These are phyloP conservation scores for Panellus pusillus DNA, from an alignment of 768 basidiomycete species.

Conservation along the genomic window DNA sequence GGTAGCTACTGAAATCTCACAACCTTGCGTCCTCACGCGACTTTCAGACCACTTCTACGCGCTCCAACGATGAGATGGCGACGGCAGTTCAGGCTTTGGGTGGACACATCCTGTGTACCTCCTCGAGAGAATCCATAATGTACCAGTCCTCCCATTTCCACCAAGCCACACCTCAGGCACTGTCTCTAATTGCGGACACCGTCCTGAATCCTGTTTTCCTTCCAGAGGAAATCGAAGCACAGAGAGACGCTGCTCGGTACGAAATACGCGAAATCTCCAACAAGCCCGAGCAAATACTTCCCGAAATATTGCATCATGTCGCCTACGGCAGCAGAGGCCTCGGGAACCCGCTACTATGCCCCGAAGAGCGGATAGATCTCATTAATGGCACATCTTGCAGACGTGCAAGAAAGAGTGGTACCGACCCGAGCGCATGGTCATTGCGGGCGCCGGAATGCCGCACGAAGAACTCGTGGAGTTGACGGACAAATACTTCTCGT, in stretches of 20 bases:
- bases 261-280: constrained; percentile 84
- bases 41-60: constrained; percentile 67
- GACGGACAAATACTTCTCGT: constrained; percentile 80
- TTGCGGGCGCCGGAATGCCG: constrained; percentile 90
- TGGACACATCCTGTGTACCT: constrained; percentile 89
- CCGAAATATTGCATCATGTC: constrained; percentile 84
- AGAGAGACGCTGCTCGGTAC: constrained; percentile 85
- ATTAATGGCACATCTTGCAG: constrained; percentile 66
- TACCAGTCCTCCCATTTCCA: constrained; percentile 97
- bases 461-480: constrained; percentile 89
- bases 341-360: constrained; percentile 90
- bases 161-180: constrained; percentile 72
- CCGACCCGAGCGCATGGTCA: constrained; percentile 90
- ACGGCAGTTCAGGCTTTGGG: constrained; percentile 80
- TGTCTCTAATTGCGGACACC: constrained; percentile 91
- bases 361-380: constrained; percentile 72
- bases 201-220: constrained; percentile 76
- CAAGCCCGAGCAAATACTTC: constrained; percentile 93
- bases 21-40: constrained; percentile 5
- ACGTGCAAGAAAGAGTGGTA: constrained; percentile 81
- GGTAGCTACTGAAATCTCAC: constrained; percentile 41
- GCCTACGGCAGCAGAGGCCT: constrained; percentile 78
- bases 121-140: constrained; percentile 93
- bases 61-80: constrained; percentile 78
- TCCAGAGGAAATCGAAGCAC: constrained; percentile 76